Percentiles rank a stretch among this genome's conserved stretches.
phyloP scores from a whole-genome alignment of 2,329 filamentous ascomycete species.

The Hypocreales sp. region DNA sequence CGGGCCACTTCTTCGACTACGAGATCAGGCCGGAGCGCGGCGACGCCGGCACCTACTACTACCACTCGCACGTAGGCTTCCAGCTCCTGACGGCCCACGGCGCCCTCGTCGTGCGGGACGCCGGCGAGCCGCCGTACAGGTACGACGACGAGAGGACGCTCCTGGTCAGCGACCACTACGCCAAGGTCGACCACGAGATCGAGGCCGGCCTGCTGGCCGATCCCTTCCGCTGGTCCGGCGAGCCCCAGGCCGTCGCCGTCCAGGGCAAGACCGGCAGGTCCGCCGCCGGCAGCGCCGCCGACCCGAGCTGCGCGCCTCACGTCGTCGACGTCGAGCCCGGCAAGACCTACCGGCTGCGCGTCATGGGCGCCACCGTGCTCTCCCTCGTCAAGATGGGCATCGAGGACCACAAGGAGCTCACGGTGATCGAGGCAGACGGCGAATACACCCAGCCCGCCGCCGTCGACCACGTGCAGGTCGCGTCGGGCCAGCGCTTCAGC shows the following conservation, averaged over 20 bases:
- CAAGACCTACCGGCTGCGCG: slow-evolving; percentile 44
- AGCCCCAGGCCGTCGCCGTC: slow-evolving; percentile 23
- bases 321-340: slow-evolving; percentile 42
- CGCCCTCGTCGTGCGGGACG: slow-evolving; percentile 39
- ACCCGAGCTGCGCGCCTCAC: slow-evolving; percentile 16
- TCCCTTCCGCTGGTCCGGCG: slow-evolving; percentile 43
- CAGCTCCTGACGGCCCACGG: slow-evolving; percentile 43
- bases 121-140: slow-evolving; percentile 27
- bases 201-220: slow-evolving; percentile 28
- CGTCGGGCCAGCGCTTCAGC: slow-evolving; percentile 45
- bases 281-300: not conserved
- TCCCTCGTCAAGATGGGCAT: slow-evolving; percentile 37
- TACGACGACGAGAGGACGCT: slow-evolving; percentile 47
- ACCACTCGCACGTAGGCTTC: slow-evolving; percentile 50
- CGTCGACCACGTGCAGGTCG: slow-evolving; percentile 36
- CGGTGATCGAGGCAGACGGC: slow-evolving; percentile 45
- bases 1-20: slow-evolving; percentile 49
- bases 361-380: slow-evolving; percentile 41
- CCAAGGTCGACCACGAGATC: slow-evolving; percentile 33
- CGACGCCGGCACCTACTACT: slow-evolving; percentile 49
- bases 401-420: slow-evolving; percentile 37
- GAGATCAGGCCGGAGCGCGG: slow-evolving; percentile 36
- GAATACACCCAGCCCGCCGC: slow-evolving; percentile 32
- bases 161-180: slow-evolving; percentile 40
- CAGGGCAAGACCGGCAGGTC: slow-evolving; percentile 3